Base-by-base conservation (phyloP, 768 basidiomycete species). In the Boletus vermiculosoides region DNA sequence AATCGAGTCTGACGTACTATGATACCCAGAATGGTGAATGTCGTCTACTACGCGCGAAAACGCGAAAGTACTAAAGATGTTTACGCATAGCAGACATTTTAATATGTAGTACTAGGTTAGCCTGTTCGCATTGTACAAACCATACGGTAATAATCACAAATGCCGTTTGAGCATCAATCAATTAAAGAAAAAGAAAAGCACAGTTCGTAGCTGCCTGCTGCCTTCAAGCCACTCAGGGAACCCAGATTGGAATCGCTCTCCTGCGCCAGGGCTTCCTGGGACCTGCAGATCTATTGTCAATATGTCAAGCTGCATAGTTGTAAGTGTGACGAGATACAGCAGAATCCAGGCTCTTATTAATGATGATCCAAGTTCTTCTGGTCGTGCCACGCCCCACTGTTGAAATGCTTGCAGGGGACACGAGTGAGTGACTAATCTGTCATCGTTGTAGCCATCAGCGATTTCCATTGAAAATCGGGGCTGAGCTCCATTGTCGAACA, bases 1-100 rank as follows among this genome's bases (percentile, higher is more conserved):
- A 45, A 20, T 45, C 10, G 49, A 56, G 37, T 34, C 57, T 8
- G n/a, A 20, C 2, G 57, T 23, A n/a, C n/a, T n/a, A 52, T 67
- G 42, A 66, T 28, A 33, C 28, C 6, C 6, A 30, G 40, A 15
- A 55, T 12, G 49, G 63, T 63, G 39, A 50, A 11, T 30, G 9
- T 15, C n/a, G 4, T 45, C 13, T 23, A 10, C 5, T 23, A 10
- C 5, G 18, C 8, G 28, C 8, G 5, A 9, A 20, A 23, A 16
- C 1, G 11, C 5, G 23, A 15, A 6, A 42, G 22, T 30, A 11
- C 50, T 51, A 11, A 28, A 6, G 28, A 62, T n/a, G 7, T 41
- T 15, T 7, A 12, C 1, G 23, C 28, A 5, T 4, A 0, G 31
- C 41, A 61, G 55, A 36, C 2, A 6, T 23, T 39, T 31, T 44